Evolutionary conservation across 2,329 filamentous ascomycete species (phyloP).

Genomic region (Arachnomyces sp.): DNA sequence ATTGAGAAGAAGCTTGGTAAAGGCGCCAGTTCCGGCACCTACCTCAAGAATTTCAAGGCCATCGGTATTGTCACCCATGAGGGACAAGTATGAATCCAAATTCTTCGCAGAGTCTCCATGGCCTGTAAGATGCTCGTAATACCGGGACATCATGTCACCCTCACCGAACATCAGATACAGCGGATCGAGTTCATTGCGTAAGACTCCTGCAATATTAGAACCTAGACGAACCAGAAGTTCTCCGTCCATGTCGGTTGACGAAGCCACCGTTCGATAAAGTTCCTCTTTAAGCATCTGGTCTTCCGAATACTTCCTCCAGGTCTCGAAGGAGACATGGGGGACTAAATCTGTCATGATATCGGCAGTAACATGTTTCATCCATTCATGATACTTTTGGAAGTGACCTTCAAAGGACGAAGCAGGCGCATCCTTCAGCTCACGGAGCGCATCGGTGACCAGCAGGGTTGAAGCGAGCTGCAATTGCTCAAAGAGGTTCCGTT

Average conservation of each 20-base stretch:
- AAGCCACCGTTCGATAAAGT: conserved; percentile 17
- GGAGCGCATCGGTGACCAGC: conserved; percentile 21
- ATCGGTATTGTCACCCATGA: conserved; percentile 3
- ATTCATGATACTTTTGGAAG: conserved; percentile 22
- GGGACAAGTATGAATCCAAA: neutral
- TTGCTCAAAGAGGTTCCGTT: conserved; percentile 16
- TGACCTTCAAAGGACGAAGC: conserved; percentile 16
- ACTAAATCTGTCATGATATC: conserved; percentile 16
- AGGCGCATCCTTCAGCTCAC: conserved; percentile 12
- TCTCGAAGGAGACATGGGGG: conserved; percentile 16
- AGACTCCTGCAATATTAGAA: conserved; percentile 19
- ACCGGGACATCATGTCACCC: conserved; percentile 22
- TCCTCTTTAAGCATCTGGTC: conserved; percentile 16
- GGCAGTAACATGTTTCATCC: conserved; percentile 18
- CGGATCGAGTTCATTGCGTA: conserved; percentile 23
- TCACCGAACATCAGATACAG: conserved; percentile 27
- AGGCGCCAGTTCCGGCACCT: conserved; percentile 24
- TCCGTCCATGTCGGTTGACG: conserved; percentile 19
- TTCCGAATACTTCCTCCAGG: conserved; percentile 15
- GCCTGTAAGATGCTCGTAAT: conserved; percentile 22
- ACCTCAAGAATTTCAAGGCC: conserved; percentile 15
- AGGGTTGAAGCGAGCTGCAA: conserved; percentile 24
- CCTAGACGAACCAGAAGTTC: conserved; percentile 25
- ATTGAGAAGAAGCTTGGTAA: conserved; percentile 16
- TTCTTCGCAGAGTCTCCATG: conserved; percentile 13